phyloP scores from a whole-genome alignment of 805 yeast genomes.

The Yamadazyma philogaea region DNA sequence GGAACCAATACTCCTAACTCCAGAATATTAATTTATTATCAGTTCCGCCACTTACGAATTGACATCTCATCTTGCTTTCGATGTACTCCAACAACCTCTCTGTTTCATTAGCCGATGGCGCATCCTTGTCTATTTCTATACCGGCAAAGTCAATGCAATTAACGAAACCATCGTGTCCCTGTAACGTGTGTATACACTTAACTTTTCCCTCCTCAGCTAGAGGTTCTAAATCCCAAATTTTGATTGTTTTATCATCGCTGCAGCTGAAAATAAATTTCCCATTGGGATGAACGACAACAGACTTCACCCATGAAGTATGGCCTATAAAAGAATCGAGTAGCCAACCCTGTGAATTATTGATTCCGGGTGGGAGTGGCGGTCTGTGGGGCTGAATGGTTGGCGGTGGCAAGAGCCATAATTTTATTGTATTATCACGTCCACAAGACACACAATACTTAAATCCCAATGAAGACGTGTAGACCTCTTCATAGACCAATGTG shows the following conservation, averaged over 20 bases:
- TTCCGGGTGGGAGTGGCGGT: constrained; percentile 50
- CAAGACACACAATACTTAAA: constrained; percentile 74
- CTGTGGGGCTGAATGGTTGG: constrained; percentile 57
- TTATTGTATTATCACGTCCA: constrained; percentile 72
- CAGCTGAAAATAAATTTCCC: constrained; percentile 68
- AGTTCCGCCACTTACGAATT: constrained; percentile 61
- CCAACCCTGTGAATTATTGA: constrained; percentile 57
- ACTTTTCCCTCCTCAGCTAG: constrained; percentile 42
- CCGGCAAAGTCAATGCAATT: constrained; percentile 58
- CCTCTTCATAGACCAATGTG: constrained; percentile 25
- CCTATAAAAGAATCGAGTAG: constrained; percentile 59
- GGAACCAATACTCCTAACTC: constrained; percentile 23
- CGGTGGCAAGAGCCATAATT: constrained; percentile 74
- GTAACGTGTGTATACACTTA: constrained; percentile 44
- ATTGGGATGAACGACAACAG: constrained; percentile 67
- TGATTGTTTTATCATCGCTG: constrained; percentile 74
- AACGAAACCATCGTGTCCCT: constrained; percentile 74
- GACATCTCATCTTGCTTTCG: constrained; percentile 54
- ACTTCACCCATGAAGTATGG: constrained; percentile 85
- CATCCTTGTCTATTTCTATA: constrained; percentile 21
- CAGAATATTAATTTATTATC: constrained; percentile 57
- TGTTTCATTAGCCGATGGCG: constrained; percentile 17
- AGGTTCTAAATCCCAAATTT: constrained; percentile 68
- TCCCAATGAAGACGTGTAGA: constrained; percentile 40
- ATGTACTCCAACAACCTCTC: constrained; percentile 27